These are phyloP conservation scores for Macrolepiota dolichaula DNA, from an alignment of 768 basidiomycete species.

Conservation along the genomic window DNA sequence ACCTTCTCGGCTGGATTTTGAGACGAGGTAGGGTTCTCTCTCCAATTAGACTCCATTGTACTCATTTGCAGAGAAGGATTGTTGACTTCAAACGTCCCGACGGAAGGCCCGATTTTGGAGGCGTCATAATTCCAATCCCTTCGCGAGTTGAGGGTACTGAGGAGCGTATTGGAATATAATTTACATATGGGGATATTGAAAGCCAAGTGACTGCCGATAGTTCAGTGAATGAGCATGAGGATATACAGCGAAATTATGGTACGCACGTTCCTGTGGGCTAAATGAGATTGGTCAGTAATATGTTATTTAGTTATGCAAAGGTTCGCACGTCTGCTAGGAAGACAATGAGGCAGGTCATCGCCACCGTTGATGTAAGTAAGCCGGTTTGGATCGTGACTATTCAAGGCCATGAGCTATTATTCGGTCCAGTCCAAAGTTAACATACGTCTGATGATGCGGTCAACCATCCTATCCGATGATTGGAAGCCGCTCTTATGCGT, in stretches of 20 bases:
- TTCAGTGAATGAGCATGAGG: not conserved
- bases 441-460: no score
- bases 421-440: no score
- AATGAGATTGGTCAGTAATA: not conserved
- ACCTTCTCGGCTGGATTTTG: not conserved
- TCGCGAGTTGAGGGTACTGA: slow-evolving; percentile 34
- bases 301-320: not conserved
- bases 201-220: slow-evolving; percentile 27
- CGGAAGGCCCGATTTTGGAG: not conserved
- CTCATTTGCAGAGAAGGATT: not conserved
- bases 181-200: slow-evolving; percentile 37
- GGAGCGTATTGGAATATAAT: slow-evolving; percentile 37
- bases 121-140: slow-evolving; percentile 23
- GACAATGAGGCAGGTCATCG: no score
- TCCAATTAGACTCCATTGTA: not conserved
- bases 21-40: not conserved
- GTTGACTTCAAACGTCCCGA: not conserved
- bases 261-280: not conserved
- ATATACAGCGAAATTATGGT: not conserved
- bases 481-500: no score
- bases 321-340: no score
- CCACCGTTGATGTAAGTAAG: no score
- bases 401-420: no score
- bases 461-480: no score
- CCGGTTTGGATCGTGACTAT: no score